phyloP scores from a whole-genome alignment of 169 alveolate species.

The Plasmodium gonderi region DNA sequence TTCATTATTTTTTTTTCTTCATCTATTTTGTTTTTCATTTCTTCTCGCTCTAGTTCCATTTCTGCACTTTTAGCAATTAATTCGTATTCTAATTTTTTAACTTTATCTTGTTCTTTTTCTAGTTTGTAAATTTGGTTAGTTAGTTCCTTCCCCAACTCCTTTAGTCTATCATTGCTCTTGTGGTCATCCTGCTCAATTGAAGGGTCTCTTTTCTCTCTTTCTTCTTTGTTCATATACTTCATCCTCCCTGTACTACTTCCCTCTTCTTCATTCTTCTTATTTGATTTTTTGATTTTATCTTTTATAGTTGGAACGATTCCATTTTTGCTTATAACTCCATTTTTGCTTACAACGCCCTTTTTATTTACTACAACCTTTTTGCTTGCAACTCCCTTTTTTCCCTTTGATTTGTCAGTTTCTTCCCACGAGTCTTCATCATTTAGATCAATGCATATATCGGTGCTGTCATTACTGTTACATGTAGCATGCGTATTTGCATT shows the following conservation, averaged over 20 bases:
- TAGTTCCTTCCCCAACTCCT: slow-evolving; percentile 37
- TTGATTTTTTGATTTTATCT: not conserved
- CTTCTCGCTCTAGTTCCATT: slow-evolving; percentile 75
- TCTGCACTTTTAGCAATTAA: slow-evolving; percentile 76
- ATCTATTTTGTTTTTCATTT: slow-evolving; percentile 72
- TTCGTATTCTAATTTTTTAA: slow-evolving; percentile 70
- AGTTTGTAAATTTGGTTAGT: slow-evolving; percentile 42
- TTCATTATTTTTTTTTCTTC: slow-evolving; percentile 65
- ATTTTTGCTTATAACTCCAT: not conserved
- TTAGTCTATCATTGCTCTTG: slow-evolving; percentile 12
- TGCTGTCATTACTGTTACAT: slow-evolving; percentile 35
- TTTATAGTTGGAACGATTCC: not conserved
- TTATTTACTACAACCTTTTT: not conserved
- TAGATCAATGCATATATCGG: slow-evolving; percentile 38
- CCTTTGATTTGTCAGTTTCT: slow-evolving; percentile 1
- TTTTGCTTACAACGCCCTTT: not conserved
- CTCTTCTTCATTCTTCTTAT: not conserved
- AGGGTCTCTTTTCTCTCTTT: not conserved
- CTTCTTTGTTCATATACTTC: not conserved
- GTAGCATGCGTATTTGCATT: not conserved
- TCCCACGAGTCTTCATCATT: slow-evolving; percentile 74
- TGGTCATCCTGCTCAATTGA: not conserved
- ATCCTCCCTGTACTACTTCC: not conserved
- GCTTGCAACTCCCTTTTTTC: not conserved
- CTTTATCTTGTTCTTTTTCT: slow-evolving; percentile 69